These are phyloP conservation scores for Trichoderma koningii DNA, from an alignment of 2,329 filamentous ascomycete genomes.

Conservation along the genomic window DNA sequence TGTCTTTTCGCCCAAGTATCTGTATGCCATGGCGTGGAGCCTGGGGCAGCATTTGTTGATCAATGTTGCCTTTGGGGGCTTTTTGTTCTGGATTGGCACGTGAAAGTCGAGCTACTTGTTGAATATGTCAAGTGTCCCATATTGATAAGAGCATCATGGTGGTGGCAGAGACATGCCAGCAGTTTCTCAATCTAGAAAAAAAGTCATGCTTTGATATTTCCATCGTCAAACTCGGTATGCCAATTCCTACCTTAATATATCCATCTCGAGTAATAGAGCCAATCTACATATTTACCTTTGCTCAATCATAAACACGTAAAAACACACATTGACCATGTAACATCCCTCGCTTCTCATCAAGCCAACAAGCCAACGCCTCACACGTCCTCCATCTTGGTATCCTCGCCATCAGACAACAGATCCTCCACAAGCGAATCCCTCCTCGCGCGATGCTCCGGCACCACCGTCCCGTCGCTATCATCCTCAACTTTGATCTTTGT, in stretches of 20 bases:
- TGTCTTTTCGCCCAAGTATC: constrained; percentile 94
- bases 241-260: neutral
- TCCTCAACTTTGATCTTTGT: constrained; percentile 52
- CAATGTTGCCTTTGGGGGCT: constrained; percentile 64
- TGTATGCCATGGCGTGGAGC: constrained; percentile 90
- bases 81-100: constrained; percentile 57
- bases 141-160: no score
- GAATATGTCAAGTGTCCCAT: no score
- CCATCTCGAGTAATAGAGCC: neutral
- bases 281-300: neutral
- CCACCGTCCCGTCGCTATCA: constrained; percentile 33
- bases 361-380: constrained; percentile 23
- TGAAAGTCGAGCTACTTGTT: neutral
- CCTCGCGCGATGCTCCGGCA: constrained; percentile 30
- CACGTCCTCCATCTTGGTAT: constrained; percentile 38
- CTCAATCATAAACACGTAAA: constrained; percentile 15
- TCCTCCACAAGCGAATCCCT: constrained; percentile 44
- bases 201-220: no score
- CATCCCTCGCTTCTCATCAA: no score
- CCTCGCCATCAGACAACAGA: constrained; percentile 46
- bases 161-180: no score
- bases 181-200: no score
- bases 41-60: constrained; percentile 76
- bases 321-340: neutral
- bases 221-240: no score